phyloP scores from a whole-genome alignment of 2,329 filamentous ascomycete genomes.

The Fusarium torreyae region DNA sequence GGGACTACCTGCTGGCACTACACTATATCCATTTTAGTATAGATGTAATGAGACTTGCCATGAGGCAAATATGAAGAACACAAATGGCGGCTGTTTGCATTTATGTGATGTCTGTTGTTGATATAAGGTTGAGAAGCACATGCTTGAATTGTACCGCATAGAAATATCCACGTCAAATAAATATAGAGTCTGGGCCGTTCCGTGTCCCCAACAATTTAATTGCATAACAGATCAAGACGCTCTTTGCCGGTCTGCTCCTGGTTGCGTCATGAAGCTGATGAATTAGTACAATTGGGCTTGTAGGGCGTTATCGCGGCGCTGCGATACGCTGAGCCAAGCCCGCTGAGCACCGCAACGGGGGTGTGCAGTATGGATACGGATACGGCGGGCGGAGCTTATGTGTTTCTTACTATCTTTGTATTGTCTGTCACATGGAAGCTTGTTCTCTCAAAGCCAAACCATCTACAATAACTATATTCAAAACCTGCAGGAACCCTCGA shows the following conservation, averaged over 20 bases:
- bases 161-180: background rate
- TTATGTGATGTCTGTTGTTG: background rate
- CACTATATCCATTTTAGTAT: conserved; percentile 19
- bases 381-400: conserved; percentile 10
- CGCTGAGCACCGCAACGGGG: conserved; percentile 15
- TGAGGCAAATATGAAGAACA: conserved; percentile 4
- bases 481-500: background rate
- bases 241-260: conserved; percentile 29
- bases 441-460: conserved; percentile 17
- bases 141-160: background rate
- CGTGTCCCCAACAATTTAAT: conserved; percentile 13
- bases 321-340: conserved; percentile 41
- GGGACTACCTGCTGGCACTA: conserved; percentile 15
- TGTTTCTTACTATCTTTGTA: conserved; percentile 6
- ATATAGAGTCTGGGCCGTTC: background rate
- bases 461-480: conserved; percentile 4
- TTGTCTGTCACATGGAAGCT: conserved; percentile 26
- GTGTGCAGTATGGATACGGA: conserved; percentile 3
- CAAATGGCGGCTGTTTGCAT: background rate
- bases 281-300: conserved; percentile 26
- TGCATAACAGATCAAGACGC: conserved; percentile 13
- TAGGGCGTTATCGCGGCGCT: conserved; percentile 41
- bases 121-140: background rate
- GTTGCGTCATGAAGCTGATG: conserved; percentile 42
- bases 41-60: conserved; percentile 31